Evolutionary conservation across 179 eudicot genomes (phyloP).

Genomic region (Gypsophila paniculata): DNA sequence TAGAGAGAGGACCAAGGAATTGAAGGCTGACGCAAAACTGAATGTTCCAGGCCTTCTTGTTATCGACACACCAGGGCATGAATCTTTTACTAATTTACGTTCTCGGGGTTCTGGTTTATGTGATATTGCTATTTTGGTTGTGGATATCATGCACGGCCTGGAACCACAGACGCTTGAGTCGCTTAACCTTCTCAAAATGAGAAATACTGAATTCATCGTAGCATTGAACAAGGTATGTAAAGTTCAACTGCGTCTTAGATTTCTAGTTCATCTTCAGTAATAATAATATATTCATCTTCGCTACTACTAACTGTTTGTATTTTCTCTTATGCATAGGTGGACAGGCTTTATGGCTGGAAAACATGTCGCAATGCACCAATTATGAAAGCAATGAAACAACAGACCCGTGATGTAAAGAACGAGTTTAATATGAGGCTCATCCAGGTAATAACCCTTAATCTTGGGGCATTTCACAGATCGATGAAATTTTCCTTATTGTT

Average conservation of each 20-base stretch:
- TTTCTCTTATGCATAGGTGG: conserved; percentile 46
- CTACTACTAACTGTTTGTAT: no score
- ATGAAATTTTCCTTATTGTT: conserved; percentile 6
- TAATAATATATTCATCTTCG: no score
- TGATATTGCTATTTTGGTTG: conserved; percentile 88
- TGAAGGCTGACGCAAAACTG: conserved; percentile 89
- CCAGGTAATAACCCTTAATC: conserved; percentile 34
- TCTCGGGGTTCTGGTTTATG: conserved; percentile 94
- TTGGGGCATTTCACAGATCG: neutral
- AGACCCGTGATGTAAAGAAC: conserved; percentile 61
- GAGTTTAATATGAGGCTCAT: conserved; percentile 67
- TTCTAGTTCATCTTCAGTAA: neutral
- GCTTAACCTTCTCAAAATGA: conserved; percentile 78
- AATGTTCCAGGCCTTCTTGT: conserved; percentile 89
- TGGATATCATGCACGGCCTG: conserved; percentile 91
- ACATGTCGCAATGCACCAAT: conserved; percentile 70
- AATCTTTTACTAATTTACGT: conserved; percentile 73
- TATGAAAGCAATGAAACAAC: conserved; percentile 67
- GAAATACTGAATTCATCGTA: conserved; percentile 83
- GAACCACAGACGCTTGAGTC: conserved; percentile 95
- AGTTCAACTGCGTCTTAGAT: neutral
- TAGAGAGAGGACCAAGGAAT: conserved; percentile 78
- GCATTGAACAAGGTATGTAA: conserved; percentile 79
- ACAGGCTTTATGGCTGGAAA: conserved; percentile 93
- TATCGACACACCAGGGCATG: conserved; percentile 96